Evolutionary conservation across 352 stramenopile species (phyloP), one percentile per base, ranked within the genome.

Genomic region (Pythium vanterpoolii): DNA sequence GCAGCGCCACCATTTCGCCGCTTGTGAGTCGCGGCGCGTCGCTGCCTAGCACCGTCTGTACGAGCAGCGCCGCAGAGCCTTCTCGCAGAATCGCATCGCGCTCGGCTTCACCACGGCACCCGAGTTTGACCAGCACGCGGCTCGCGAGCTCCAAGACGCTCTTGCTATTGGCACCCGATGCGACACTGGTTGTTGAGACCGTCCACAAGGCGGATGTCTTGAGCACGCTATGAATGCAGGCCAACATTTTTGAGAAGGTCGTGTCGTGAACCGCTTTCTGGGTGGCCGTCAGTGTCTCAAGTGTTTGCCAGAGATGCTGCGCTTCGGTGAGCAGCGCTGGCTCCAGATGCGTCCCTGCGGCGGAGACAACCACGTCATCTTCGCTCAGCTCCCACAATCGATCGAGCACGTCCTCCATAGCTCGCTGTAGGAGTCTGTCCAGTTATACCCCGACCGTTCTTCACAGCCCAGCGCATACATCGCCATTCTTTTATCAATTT

Each of bases 291-390:
- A 83, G 60, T 33, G 77, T 71, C 27, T 86, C 76, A 9, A 89
- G 60, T 13, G 76, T 72, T 10, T 69, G 69, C 79, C 79, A 89
- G 3, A 87, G 61, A 50, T 74, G 72, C n/a, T 72, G 70, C 3
- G 69, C 74, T 50, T 89, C 77, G 0, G 54, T 38, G 31, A 8
- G 68, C 52, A 23, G 71, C 66, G 14, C 54, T 54, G 16, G 53
- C 21, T 44, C 39, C 16, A 7, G 51, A 7, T 31, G 48, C 44
- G 34, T n/a, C n/a, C n/a, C n/a, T n/a, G n/a, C n/a, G n/a, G n/a
- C n/a, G n/a, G n/a, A 14, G 27, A 3, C 18, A 23, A 48, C 7
- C 11, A 33, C 10, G 5, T 53, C 60, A 24, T 30, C 14, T 8
- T 50, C 30, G 28, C 39, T 50, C 30, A 69, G 48, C 42, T 64